Conservation (phyloP, 202 grass and related monocot species). For the Schoenoplectus tabernaemontani region DNA sequence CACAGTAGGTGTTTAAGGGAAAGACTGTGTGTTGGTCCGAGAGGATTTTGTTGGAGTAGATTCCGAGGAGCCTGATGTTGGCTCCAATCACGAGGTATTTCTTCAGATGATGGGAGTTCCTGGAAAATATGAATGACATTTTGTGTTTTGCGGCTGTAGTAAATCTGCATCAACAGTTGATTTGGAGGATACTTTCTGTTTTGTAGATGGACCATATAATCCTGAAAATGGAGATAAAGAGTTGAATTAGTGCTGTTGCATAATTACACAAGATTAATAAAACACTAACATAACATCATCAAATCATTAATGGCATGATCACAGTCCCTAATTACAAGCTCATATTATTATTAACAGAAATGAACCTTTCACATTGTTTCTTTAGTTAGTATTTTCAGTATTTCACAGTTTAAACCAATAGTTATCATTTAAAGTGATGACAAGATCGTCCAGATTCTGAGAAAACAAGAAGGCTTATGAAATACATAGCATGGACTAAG, state of each 20-base stretch:
- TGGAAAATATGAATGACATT: constrained; percentile 23
- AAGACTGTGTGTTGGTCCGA: neutral
- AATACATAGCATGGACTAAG: neutral
- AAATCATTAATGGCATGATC: neutral
- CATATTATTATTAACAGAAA: neutral
- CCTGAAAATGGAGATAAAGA: neutral
- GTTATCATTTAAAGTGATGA: neutral
- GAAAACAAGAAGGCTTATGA: neutral
- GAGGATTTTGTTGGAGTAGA: constrained; percentile 23
- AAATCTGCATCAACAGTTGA: neutral
- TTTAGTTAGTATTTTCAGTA: neutral
- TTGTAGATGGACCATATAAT: neutral
- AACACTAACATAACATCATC: neutral
- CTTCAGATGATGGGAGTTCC: constrained; percentile 36
- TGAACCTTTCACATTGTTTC: neutral
- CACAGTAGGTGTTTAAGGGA: constrained; percentile 17
- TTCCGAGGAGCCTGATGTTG: constrained; percentile 21
- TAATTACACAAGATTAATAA: neutral
- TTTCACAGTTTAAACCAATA: neutral
- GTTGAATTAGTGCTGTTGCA: neutral
- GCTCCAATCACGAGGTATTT: constrained; percentile 21
- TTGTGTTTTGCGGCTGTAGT: neutral
- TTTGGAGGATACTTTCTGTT: neutral
- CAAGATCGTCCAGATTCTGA: neutral
- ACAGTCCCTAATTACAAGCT: neutral